These are phyloP conservation scores for Capsicum rhomboideum DNA, from an alignment of 257 asterid genomes.

Conservation along the genomic window DNA sequence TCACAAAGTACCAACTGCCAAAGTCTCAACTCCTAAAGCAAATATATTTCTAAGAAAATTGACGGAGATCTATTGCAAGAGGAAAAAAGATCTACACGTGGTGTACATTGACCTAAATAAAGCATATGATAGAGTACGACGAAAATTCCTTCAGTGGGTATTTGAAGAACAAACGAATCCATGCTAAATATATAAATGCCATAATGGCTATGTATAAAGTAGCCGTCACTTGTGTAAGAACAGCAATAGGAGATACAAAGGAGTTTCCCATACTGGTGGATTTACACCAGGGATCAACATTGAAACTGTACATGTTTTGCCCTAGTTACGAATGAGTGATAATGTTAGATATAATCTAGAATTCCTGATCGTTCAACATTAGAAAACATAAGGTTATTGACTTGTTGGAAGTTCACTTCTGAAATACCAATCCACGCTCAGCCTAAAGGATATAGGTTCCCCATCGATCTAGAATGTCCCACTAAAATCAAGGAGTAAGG, in stretches of 20 bases:
- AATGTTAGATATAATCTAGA: not conserved
- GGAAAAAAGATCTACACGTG: not conserved
- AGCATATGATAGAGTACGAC: not conserved
- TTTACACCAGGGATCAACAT: not conserved
- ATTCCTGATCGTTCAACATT: not conserved
- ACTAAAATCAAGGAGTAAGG: not conserved
- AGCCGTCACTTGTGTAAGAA: not conserved
- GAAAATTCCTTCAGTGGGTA: not conserved
- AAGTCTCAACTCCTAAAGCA: not conserved
- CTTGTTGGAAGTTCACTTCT: not conserved
- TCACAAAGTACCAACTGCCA: not conserved
- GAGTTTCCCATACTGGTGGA: not conserved
- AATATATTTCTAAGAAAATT: not conserved
- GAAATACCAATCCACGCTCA: not conserved
- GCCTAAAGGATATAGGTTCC: not conserved
- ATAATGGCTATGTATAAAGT: not conserved
- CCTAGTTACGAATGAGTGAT: not conserved
- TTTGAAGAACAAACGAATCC: not conserved
- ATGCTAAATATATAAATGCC: not conserved
- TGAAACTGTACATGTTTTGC: not conserved
- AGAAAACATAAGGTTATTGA: not conserved
- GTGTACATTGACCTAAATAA: not conserved
- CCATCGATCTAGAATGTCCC: not conserved
- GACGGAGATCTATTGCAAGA: not conserved
- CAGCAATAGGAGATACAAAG: not conserved